Evolutionary conservation across 768 basidiomycete genomes (phyloP).

Genomic region (Suillus variegatus): DNA sequence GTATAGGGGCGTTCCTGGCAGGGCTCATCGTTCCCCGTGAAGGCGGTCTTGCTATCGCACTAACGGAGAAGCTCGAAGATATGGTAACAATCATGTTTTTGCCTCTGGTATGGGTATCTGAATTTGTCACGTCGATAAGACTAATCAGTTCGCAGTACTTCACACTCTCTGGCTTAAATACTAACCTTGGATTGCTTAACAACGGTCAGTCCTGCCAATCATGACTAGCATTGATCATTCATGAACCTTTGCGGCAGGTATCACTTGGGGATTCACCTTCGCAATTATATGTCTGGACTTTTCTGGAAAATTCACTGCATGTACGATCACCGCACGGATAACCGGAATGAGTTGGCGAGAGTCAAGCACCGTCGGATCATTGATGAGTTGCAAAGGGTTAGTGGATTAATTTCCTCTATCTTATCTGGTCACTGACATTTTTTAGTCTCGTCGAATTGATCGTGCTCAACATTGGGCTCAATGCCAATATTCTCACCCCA

Average conservation of each 20-base stretch:
- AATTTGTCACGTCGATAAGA: neutral
- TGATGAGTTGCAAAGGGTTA: constrained; percentile 96
- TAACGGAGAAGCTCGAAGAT: constrained; percentile 95
- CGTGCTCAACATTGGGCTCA: constrained; percentile 91
- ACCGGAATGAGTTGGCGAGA: constrained; percentile 83
- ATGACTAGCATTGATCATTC: neutral
- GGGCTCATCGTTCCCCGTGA: constrained; percentile 86
- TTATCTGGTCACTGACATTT: constrained; percentile 8
- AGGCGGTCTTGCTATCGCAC: constrained; percentile 77
- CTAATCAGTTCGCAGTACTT: constrained; percentile 67
- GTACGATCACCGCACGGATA: constrained; percentile 64
- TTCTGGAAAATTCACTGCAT: constrained; percentile 86
- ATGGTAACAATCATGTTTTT: constrained; percentile 90
- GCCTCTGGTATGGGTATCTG: constrained; percentile 62
- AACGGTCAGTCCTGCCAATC: constrained; percentile 45
- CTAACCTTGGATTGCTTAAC: constrained; percentile 83
- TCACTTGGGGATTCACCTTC: constrained; percentile 87
- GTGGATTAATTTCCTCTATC: constrained; percentile 31
- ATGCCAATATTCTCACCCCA: constrained; percentile 73
- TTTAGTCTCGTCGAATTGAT: constrained; percentile 86
- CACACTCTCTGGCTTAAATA: constrained; percentile 89
- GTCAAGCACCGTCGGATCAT: constrained; percentile 78
- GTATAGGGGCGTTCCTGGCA: constrained; percentile 74
- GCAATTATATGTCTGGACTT: constrained; percentile 81
- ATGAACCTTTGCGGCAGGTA: constrained; percentile 40